phyloP scores from a whole-genome alignment of 2,329 filamentous ascomycete species.

The Penicillium digitatum region DNA sequence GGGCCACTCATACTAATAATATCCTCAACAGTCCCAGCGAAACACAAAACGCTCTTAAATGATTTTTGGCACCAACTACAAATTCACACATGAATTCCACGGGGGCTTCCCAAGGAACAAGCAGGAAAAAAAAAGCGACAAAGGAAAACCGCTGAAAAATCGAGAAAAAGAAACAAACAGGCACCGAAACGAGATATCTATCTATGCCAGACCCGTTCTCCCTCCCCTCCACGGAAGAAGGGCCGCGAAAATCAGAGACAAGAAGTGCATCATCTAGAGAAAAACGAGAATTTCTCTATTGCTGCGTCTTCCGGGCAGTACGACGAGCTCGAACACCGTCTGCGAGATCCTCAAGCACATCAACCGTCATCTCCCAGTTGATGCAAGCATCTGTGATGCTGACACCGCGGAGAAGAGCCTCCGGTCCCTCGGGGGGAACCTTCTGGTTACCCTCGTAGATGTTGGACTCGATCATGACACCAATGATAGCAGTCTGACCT shows the following conservation, averaged over 20 bases:
- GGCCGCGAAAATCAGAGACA: neutral
- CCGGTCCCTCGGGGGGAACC: conserved; percentile 75
- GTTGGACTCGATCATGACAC: conserved; percentile 98
- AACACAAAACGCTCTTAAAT: neutral
- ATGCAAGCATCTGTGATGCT: conserved; percentile 97
- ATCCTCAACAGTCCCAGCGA: neutral
- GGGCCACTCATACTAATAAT: neutral
- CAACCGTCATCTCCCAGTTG: conserved; percentile 79
- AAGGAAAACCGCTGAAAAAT: conserved; percentile 11
- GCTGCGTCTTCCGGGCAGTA: conserved; percentile 38
- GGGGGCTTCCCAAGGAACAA: neutral
- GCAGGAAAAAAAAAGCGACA: conserved; percentile 5
- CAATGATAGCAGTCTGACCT: conserved; percentile 83
- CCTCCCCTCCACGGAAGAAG: neutral
- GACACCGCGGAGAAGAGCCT: conserved; percentile 78
- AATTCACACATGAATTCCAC: conserved; percentile 6
- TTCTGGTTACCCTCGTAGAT: conserved; percentile 90
- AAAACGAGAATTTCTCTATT: conserved; percentile 15
- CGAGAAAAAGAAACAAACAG: conserved; percentile 9
- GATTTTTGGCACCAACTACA: conserved; percentile 6
- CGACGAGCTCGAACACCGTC: conserved; percentile 75
- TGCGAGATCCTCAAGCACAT: conserved; percentile 78
- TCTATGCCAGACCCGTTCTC: conserved; percentile 6
- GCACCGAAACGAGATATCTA: conserved; percentile 5
- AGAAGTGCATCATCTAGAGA: conserved; percentile 11